phyloP scores from a whole-genome alignment of 306 rosid genomes.

The Cucurbita moschata region DNA sequence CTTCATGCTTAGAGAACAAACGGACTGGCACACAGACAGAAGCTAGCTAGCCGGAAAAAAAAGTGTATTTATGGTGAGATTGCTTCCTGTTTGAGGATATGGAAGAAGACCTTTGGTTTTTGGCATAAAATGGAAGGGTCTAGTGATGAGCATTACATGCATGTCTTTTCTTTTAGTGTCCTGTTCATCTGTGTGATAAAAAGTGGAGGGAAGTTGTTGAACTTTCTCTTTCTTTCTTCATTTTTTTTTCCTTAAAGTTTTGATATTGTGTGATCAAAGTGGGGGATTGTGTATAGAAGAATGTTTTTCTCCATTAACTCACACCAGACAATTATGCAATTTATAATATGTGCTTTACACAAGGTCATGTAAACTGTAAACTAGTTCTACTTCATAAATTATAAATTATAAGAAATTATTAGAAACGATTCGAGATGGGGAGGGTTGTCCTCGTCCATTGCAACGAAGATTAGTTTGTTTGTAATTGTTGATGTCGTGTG shows the following conservation, averaged over 20 bases:
- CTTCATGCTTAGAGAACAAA: neutral
- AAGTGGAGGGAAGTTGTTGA: neutral
- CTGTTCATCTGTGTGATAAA: neutral
- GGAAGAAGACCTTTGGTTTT: neutral
- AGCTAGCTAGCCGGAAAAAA: neutral
- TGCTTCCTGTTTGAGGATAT: neutral
- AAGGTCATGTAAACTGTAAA: neutral
- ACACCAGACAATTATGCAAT: slow-evolving; percentile 2
- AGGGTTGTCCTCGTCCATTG: too few species aligned
- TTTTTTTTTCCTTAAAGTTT: neutral
- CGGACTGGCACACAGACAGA: neutral
- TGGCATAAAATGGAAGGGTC: neutral
- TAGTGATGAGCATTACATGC: too few species aligned
- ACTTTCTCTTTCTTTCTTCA: too few species aligned
- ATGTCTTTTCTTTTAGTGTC: neutral
- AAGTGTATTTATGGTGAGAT: neutral
- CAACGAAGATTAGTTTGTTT: too few species aligned
- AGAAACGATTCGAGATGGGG: neutral
- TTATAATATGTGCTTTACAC: neutral
- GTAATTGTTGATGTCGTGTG: too few species aligned
- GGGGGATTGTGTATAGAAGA: neutral
- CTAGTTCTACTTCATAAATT: neutral
- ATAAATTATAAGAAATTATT: neutral
- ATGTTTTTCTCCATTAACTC: slow-evolving; percentile 1
- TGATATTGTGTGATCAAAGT: neutral